Evolutionary conservation across 2,329 filamentous ascomycete genomes (phyloP).

Genomic region (Arthrocladium fulminans): DNA sequence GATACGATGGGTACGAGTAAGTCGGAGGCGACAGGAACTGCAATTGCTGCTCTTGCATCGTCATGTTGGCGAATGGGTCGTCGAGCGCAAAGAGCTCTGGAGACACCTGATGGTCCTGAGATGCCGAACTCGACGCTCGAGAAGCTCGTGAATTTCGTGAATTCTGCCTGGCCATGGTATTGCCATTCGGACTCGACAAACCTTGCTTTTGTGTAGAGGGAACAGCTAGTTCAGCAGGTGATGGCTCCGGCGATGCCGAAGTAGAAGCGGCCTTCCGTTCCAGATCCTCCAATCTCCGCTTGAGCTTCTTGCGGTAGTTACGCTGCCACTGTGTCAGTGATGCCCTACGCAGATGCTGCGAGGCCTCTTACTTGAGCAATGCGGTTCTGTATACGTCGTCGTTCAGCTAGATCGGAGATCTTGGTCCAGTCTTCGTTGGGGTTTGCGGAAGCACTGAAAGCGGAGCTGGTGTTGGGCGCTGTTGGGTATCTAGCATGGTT

Average conservation of each 20-base stretch:
- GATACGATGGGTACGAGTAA: conserved; percentile 18
- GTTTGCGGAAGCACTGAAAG: conserved; percentile 88
- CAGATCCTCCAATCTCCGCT: conserved; percentile 57
- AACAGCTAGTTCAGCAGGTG: conserved; percentile 27
- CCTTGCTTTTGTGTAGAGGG: not conserved
- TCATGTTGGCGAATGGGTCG: conserved; percentile 14
- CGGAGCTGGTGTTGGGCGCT: conserved; percentile 75
- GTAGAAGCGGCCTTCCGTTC: conserved; percentile 53
- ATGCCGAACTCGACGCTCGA: conserved; percentile 11
- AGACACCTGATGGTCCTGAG: conserved; percentile 17
- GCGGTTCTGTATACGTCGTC: conserved; percentile 88
- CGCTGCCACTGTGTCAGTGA: conserved; percentile 23
- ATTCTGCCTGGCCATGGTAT: conserved; percentile 15
- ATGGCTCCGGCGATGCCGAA: conserved; percentile 53
- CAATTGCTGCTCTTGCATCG: conserved; percentile 9
- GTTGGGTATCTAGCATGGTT: conserved; percentile 21
- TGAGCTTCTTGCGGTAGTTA: conserved; percentile 53
- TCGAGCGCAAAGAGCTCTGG: conserved; percentile 21
- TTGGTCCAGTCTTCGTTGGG: conserved; percentile 99
- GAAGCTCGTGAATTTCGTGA: conserved; percentile 14
- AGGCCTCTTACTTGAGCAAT: conserved; percentile 62
- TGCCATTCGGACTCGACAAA: not conserved
- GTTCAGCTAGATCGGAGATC: conserved; percentile 92
- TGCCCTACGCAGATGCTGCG: not conserved
- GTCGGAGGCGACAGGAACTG: conserved; percentile 16